Conservation (phyloP, 2,329 filamentous ascomycete genomes). For the Colletotrichum orbiculare region DNA sequence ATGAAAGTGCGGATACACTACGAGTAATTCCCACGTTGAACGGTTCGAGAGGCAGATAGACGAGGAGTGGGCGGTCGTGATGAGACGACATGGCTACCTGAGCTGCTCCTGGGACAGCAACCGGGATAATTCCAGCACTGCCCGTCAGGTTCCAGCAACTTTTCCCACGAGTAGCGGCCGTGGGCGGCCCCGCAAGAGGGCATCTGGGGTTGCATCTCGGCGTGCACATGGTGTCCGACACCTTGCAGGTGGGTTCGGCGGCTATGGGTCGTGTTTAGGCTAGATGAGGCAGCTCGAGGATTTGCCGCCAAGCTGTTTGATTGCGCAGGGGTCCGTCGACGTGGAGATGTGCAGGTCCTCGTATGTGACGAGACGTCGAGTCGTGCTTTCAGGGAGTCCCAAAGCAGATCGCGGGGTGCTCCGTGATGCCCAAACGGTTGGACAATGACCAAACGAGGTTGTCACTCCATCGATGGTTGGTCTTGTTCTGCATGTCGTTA, state of each 20-base stretch:
- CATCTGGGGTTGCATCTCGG: conserved; percentile 4
- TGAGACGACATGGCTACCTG: neutral
- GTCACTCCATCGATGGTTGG: no score
- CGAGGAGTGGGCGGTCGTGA: neutral
- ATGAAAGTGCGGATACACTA: no score
- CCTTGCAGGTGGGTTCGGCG: conserved; percentile 9
- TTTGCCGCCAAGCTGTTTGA: conserved; percentile 8
- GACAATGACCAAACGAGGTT: no score
- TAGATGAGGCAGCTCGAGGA: conserved; percentile 20
- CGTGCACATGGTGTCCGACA: neutral
- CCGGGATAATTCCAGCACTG: conserved; percentile 24
- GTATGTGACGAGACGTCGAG: no score
- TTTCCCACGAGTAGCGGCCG: conserved; percentile 29
- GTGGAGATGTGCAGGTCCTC: neutral
- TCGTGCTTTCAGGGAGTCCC: no score
- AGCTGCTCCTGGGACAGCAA: neutral
- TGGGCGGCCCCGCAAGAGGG: conserved; percentile 3
- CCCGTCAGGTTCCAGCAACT: neutral
- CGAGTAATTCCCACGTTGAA: no score
- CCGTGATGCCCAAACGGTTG: no score
- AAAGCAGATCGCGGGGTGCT: no score
- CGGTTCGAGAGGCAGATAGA: neutral
- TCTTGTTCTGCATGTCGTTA: no score
- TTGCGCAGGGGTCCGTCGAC: conserved; percentile 20
- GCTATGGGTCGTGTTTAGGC: conserved; percentile 21